These are phyloP conservation scores for Quercus aquifolioides DNA, from an alignment of 306 rosid species.

Conservation along the genomic window DNA sequence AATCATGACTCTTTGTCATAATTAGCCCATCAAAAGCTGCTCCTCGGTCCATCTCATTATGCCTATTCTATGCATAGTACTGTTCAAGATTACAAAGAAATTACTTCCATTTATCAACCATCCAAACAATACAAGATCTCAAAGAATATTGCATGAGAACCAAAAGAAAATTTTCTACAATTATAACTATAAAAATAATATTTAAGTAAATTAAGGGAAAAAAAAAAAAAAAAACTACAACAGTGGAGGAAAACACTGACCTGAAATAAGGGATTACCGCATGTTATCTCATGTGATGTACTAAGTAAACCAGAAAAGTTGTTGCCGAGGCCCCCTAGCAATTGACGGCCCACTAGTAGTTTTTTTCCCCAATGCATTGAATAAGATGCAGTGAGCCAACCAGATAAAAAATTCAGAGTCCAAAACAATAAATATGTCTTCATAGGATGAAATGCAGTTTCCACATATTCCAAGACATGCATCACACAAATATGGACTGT, in stretches of 20 bases:
- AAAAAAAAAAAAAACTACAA: no score
- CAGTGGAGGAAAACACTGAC: slow-evolving; percentile 29
- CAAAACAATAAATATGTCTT: no score
- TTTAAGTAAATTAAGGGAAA: neutral
- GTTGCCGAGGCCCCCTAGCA: slow-evolving; percentile 52
- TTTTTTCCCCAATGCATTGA: neutral
- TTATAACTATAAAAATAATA: neutral
- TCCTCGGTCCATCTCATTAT: neutral
- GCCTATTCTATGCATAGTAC: neutral
- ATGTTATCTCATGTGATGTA: slow-evolving; percentile 42
- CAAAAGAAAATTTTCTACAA: neutral
- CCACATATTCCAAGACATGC: no score
- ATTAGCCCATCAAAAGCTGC: neutral
- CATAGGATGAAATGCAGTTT: no score
- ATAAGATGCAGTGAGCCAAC: no score
- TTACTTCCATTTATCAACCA: neutral
- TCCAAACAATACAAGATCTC: neutral
- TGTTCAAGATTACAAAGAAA: neutral
- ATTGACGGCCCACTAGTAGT: slow-evolving; percentile 55
- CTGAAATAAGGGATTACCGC: slow-evolving; percentile 57
- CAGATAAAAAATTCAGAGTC: no score
- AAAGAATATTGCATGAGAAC: neutral
- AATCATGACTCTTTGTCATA: neutral
- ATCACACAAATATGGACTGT: no score
- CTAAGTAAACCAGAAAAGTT: slow-evolving; percentile 38